Conservation (phyloP, 2,329 filamentous ascomycete species). For the Byssoonygena ceratinophila region DNA sequence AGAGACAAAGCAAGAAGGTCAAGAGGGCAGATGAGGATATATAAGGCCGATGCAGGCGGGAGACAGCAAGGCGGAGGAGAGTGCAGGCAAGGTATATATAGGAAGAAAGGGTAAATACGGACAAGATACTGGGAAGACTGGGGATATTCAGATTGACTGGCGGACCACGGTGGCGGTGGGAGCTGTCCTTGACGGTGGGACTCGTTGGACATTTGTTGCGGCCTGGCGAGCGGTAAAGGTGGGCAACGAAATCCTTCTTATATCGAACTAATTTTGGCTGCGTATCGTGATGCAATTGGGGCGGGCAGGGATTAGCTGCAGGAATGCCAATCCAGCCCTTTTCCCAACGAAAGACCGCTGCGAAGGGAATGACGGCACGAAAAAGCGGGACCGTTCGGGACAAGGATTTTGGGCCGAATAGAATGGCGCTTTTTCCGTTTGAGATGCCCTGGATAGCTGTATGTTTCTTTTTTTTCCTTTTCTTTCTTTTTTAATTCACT, state of each 20-base stretch:
- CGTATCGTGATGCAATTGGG: slow-evolving; percentile 11
- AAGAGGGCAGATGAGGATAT: no score
- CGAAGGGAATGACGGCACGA: slow-evolving; percentile 4
- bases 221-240: slow-evolving; percentile 15
- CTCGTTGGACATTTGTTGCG: slow-evolving; percentile 35
- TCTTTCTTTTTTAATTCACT: neutral
- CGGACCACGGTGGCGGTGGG: slow-evolving; percentile 32
- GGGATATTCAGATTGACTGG: slow-evolving; percentile 31
- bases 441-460: no score
- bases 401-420: slow-evolving; percentile 9
- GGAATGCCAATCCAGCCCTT: slow-evolving; percentile 10
- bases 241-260: slow-evolving; percentile 9
- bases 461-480: neutral
- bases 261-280: slow-evolving; percentile 6
- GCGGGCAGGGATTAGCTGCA: slow-evolving; percentile 12
- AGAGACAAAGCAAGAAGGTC: no score
- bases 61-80: neutral
- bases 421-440: slow-evolving; percentile 1
- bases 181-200: slow-evolving; percentile 37
- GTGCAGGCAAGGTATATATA: neutral
- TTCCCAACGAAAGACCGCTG: slow-evolving; percentile 4
- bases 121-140: slow-evolving; percentile 27
- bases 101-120: slow-evolving; percentile 16
- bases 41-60: neutral
- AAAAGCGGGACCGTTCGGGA: slow-evolving; percentile 15